A percentile compares a stretch with the other conserved stretches of the same genome.
Evolutionary conservation across 2,329 filamentous ascomycete species (phyloP).

Genomic region (Colletotrichum lindemuthianum): DNA sequence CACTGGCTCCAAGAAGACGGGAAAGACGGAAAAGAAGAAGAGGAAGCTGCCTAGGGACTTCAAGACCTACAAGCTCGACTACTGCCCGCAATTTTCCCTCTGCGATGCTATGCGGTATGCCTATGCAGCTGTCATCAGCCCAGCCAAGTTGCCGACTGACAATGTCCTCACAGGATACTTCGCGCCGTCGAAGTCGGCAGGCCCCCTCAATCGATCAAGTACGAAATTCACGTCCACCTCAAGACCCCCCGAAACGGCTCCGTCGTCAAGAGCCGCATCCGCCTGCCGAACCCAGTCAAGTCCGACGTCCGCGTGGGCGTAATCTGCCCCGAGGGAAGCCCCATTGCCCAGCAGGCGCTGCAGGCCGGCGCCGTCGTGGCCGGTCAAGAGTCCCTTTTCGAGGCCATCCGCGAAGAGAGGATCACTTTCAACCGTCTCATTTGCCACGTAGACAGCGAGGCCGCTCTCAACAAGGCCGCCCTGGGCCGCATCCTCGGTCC

Average conservation of each 20-base stretch:
- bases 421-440: conserved; percentile 91
- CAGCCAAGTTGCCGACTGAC: conserved; percentile 15
- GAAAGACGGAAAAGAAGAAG: conserved; percentile 61
- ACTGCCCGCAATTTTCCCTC: conserved; percentile 75
- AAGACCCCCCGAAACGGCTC: conserved; percentile 87
- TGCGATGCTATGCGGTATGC: conserved; percentile 91
- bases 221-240: conserved; percentile 87
- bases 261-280: conserved; percentile 86
- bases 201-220: conserved; percentile 78
- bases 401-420: conserved; percentile 75
- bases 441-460: conserved; percentile 82
- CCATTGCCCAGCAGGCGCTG: conserved; percentile 77
- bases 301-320: conserved; percentile 91
- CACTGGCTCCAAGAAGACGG: conserved; percentile 54
- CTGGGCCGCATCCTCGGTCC: conserved; percentile 87
- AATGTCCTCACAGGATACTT: conserved; percentile 73
- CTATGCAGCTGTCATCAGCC: neutral
- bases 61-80: conserved; percentile 72
- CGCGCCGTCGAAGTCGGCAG: conserved; percentile 92
- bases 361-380: conserved; percentile 83
- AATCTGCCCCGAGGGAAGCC: conserved; percentile 85
- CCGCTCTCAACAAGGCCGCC: conserved; percentile 82
- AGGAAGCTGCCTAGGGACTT: conserved; percentile 72
- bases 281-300: conserved; percentile 88
- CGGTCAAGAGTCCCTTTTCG: conserved; percentile 87